phyloP scores from a whole-genome alignment of 768 basidiomycete species.

The Dentipellis sp. region DNA sequence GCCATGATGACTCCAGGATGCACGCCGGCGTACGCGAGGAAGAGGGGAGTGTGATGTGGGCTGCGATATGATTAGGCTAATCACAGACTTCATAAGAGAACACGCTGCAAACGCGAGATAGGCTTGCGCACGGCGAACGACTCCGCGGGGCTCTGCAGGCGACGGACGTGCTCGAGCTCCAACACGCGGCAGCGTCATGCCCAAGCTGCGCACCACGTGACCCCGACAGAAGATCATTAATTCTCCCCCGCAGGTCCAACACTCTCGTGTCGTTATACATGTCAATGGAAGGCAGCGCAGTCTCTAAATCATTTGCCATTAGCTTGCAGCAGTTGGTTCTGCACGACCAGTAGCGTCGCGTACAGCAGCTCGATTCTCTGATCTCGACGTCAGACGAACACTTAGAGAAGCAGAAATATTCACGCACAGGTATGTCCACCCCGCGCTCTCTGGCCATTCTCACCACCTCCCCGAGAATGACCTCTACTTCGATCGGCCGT shows the following conservation, averaged over 20 bases:
- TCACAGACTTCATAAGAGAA: not conserved
- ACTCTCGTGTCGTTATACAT: not conserved
- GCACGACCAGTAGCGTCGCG: not conserved
- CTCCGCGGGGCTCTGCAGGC: not conserved
- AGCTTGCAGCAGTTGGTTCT: constrained; percentile 19
- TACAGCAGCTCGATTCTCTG: not conserved
- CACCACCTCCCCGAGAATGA: constrained; percentile 54
- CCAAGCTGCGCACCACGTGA: no score
- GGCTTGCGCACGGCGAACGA: no score
- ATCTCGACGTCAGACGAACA: not conserved
- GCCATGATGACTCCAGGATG: not conserved
- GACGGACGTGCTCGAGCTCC: not conserved
- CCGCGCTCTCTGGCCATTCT: constrained; percentile 36
- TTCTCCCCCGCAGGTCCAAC: not conserved
- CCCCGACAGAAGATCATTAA: no score
- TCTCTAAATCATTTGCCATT: constrained; percentile 68
- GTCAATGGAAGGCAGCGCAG: constrained; percentile 41
- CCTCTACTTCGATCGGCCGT: constrained; percentile 58
- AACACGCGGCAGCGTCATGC: not conserved
- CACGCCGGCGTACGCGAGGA: not conserved
- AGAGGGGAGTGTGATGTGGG: not conserved
- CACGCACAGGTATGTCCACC: constrained; percentile 43
- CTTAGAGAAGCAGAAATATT: not conserved
- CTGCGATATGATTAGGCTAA: not conserved
- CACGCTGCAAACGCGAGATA: not conserved